Evolutionary conservation across 2,329 filamentous ascomycete genomes (phyloP).

Genomic region (Fusarium secorum): DNA sequence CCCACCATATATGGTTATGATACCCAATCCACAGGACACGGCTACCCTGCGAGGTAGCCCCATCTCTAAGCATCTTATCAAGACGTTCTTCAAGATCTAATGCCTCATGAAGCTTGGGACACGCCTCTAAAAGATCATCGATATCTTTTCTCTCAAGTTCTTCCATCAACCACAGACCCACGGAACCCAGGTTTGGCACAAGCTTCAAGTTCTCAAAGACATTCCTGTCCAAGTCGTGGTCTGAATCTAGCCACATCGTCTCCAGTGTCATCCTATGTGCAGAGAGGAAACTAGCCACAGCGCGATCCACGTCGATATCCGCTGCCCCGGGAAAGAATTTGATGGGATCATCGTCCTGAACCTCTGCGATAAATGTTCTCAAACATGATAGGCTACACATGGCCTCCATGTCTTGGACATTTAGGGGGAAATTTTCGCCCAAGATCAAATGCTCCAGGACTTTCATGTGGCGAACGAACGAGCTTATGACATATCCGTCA

Average conservation of each 20-base stretch:
- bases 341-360: rapidly evolving
- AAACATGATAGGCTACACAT: not conserved
- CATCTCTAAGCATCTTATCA: rapidly evolving
- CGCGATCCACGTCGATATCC: rapidly evolving
- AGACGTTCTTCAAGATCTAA: rapidly evolving
- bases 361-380: not conserved
- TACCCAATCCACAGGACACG: not conserved
- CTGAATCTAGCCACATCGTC: not conserved
- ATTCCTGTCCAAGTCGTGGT: rapidly evolving
- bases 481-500: not conserved
- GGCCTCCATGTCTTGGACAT: rapidly evolving
- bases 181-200: not conserved
- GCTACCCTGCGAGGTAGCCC: no score
- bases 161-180: not conserved
- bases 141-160: not conserved
- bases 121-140: not conserved
- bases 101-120: not conserved
- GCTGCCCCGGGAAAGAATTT: no score
- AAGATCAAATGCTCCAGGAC: not conserved
- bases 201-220: not conserved
- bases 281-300: not conserved
- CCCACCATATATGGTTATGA: rapidly evolving
- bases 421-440: rapidly evolving
- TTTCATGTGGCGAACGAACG: rapidly evolving
- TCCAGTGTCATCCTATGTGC: not conserved